Evolutionary conservation across 352 stramenopile genomes (phyloP).

Genomic region (Globisporangium abappressorium): DNA sequence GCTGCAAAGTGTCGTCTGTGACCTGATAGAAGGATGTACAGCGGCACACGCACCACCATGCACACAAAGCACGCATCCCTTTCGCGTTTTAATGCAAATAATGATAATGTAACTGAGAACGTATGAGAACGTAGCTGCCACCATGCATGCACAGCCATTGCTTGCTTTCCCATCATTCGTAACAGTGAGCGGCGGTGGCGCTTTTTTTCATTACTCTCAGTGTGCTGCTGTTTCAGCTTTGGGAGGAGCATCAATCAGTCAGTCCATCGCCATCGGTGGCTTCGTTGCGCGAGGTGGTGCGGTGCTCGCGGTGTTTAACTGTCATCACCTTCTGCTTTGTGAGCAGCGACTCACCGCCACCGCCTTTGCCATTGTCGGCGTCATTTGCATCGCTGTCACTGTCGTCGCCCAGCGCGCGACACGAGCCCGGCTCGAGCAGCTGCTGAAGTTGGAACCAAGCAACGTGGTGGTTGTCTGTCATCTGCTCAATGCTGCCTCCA

Average conservation of each 20-base stretch:
- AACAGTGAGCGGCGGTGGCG: no score
- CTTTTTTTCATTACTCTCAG: no score
- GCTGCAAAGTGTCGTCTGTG: not conserved
- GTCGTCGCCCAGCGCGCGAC: conserved; percentile 19
- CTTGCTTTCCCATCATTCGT: no score
- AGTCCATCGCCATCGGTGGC: not conserved
- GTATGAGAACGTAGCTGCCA: not conserved
- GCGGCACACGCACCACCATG: not conserved
- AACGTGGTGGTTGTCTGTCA: no score
- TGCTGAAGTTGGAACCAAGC: conserved; percentile 25
- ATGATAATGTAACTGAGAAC: conserved; percentile 1
- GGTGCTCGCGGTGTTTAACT: conserved; percentile 29
- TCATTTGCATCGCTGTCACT: conserved; percentile 33
- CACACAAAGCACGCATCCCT: not conserved
- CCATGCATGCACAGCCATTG: not conserved
- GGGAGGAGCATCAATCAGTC: no score
- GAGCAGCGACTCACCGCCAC: conserved; percentile 30
- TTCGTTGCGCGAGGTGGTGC: conserved; percentile 10
- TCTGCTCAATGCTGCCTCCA: no score
- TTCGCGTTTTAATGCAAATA: not conserved
- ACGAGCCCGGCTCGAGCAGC: conserved; percentile 39
- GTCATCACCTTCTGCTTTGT: conserved; percentile 45
- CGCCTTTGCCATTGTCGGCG: not conserved
- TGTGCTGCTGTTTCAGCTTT: no score
- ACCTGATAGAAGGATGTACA: not conserved